Evolutionary conservation across 208 protist genomes (phyloP).

Genomic region (Zelonia costaricensis): DNA sequence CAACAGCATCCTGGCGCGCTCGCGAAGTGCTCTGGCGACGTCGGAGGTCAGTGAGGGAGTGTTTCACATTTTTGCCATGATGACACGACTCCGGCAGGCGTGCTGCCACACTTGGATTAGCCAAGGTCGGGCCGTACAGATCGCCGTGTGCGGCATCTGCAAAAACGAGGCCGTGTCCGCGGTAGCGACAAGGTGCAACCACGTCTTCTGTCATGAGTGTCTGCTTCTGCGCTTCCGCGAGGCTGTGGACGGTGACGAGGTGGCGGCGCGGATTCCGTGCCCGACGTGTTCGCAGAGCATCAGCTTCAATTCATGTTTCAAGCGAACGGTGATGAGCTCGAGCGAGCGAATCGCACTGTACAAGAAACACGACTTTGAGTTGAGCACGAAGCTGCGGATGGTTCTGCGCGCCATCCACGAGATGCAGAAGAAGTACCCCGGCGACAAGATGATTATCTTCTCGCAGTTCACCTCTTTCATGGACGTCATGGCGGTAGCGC

Average conservation of each 20-base stretch:
- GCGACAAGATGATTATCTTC: slow-evolving; percentile 97
- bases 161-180: slow-evolving; percentile 54
- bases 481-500: slow-evolving; percentile 91
- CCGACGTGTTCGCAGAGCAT: slow-evolving; percentile 54
- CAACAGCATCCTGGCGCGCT: slow-evolving; percentile 83
- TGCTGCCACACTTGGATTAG: slow-evolving; percentile 93
- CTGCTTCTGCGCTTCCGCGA: slow-evolving; percentile 79
- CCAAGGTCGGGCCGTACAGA: slow-evolving; percentile 52
- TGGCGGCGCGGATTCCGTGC: slow-evolving; percentile 59
- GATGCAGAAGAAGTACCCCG: slow-evolving; percentile 66
- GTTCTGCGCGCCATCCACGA: slow-evolving; percentile 71
- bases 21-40: slow-evolving; percentile 68
- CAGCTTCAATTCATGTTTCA: slow-evolving; percentile 67
- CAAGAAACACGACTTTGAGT: slow-evolving; percentile 63
- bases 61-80: slow-evolving; percentile 93
- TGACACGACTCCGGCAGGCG: slow-evolving; percentile 92
- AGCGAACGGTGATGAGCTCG: slow-evolving; percentile 50
- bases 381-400: slow-evolving; percentile 87
- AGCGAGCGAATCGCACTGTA: slow-evolving; percentile 77
- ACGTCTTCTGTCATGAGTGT: slow-evolving; percentile 90
- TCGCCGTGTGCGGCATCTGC: slow-evolving; percentile 83
- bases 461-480: slow-evolving; percentile 98
- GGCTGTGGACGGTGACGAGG: slow-evolving; percentile 69
- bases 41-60: slow-evolving; percentile 64
- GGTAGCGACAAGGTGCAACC: slow-evolving; percentile 77